These are phyloP conservation scores for Abelmoschus esculentus DNA, from an alignment of 345 rosid genomes.

Conservation along the genomic window DNA sequence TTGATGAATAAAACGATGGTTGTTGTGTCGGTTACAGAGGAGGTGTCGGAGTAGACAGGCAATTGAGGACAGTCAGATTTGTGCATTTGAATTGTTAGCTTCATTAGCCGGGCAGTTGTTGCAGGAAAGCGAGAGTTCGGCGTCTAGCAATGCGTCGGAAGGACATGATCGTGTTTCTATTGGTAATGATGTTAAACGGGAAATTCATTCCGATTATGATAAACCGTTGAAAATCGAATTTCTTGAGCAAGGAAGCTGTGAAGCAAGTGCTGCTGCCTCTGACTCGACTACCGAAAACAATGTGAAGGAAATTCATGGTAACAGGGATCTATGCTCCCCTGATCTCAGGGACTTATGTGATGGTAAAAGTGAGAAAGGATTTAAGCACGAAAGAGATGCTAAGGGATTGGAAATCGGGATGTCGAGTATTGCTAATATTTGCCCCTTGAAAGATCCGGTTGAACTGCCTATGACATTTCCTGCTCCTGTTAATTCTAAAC, in stretches of 20 bases:
- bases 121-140: constrained; percentile 75
- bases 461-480: constrained; percentile 27
- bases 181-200: constrained; percentile 30
- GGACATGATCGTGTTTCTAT: constrained; percentile 37
- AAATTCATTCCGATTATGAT: constrained; percentile 27
- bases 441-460: constrained; percentile 31
- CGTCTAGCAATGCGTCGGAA: constrained; percentile 62
- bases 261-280: constrained; percentile 23
- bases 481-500: constrained; percentile 24
- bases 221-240: constrained; percentile 36
- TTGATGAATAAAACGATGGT: background rate
- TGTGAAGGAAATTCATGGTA: constrained; percentile 17
- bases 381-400: constrained; percentile 19
- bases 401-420: constrained; percentile 30
- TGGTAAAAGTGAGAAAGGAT: constrained; percentile 23
- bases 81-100: constrained; percentile 82
- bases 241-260: constrained; percentile 38
- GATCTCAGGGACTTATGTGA: constrained; percentile 23
- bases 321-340: constrained; percentile 25
- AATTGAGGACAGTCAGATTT: constrained; percentile 39
- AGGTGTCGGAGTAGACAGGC: constrained; percentile 33
- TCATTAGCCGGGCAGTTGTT: constrained; percentile 76
- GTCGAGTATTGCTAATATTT: constrained; percentile 16
- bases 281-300: constrained; percentile 23
- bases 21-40: constrained; percentile 36